These are phyloP conservation scores for Chalciporus sphaerocephalus DNA, from an alignment of 768 basidiomycete species.

Conservation along the genomic window DNA sequence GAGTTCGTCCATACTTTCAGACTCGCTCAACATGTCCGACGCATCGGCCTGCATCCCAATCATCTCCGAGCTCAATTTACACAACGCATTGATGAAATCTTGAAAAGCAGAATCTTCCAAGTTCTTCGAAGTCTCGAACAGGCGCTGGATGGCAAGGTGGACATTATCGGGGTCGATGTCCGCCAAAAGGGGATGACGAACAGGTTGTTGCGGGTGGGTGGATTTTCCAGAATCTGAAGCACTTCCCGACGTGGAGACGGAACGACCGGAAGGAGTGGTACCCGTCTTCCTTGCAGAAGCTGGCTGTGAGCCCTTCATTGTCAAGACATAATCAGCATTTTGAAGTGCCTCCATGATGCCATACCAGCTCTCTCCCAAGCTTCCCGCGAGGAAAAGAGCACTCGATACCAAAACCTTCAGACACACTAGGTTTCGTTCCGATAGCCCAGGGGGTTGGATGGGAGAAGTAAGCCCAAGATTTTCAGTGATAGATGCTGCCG, in stretches of 20 bases:
- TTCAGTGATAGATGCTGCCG: conserved; percentile 56
- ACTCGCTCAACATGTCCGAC: conserved; percentile 22
- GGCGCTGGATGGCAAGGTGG: conserved; percentile 65
- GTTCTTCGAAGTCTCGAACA: conserved; percentile 84
- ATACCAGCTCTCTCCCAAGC: conserved; percentile 90
- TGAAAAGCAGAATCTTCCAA: conserved; percentile 80
- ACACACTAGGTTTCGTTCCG: conserved; percentile 88
- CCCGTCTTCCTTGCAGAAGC: conserved; percentile 33
- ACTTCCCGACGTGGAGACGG: conserved; percentile 30
- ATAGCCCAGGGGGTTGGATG: conserved; percentile 65
- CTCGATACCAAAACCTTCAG: conserved; percentile 76
- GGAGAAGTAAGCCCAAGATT: conserved; percentile 57
- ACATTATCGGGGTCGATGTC: conserved; percentile 78
- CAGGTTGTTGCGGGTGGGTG: conserved; percentile 19
- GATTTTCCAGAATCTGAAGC: conserved; percentile 17
- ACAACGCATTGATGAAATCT: conserved; percentile 72
- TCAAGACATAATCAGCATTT: conserved; percentile 91
- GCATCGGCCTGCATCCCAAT: conserved; percentile 73
- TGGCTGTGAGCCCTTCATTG: conserved; percentile 46
- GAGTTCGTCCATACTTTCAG: conserved; percentile 33
- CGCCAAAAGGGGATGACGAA: conserved; percentile 57
- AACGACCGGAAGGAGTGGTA: conserved; percentile 35
- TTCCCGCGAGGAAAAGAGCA: conserved; percentile 77
- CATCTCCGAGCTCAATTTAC: conserved; percentile 88
- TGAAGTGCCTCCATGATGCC: conserved; percentile 85